Conservation (phyloP, 2,329 filamentous ascomycete genomes). For the Sporothrix euskadiensis region DNA sequence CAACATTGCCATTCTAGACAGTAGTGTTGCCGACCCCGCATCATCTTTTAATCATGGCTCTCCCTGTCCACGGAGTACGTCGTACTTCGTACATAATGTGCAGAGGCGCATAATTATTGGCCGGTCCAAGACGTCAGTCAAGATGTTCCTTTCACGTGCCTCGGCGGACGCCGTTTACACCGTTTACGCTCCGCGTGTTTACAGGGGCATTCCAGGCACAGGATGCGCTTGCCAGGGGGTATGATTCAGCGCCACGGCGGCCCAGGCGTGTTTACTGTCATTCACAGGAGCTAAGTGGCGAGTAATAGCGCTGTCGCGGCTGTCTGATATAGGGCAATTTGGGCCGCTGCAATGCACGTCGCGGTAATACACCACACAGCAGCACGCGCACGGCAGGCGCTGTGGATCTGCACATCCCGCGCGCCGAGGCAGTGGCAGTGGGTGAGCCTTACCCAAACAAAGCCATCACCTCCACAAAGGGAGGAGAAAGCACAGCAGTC, state of each 20-base stretch:
- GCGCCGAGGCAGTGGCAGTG: constrained; percentile 21
- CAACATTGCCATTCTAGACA: neutral
- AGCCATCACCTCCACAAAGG: constrained; percentile 7
- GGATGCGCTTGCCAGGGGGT: neutral
- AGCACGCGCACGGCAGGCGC: neutral
- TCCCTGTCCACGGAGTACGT: neutral
- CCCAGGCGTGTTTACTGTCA: neutral
- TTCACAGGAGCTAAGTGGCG: neutral
- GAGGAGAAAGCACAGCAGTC: neutral
- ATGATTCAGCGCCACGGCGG: constrained; percentile 13
- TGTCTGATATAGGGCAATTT: constrained; percentile 14
- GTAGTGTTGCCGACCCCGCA: neutral
- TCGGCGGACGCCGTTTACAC: constrained; percentile 6
- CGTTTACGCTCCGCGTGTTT: neutral
- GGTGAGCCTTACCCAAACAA: constrained; percentile 13
- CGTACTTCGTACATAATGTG: neutral
- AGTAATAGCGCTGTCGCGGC: neutral
- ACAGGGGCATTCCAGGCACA: constrained; percentile 20
- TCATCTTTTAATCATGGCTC: neutral
- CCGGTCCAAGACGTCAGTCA: neutral
- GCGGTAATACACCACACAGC: neutral
- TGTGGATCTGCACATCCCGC: constrained; percentile 18
- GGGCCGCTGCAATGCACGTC: neutral
- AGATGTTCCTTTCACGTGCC: constrained; percentile 22
- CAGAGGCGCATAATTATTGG: neutral